Evolutionary conservation across 768 basidiomycete genomes (phyloP), one percentile per base, ranked within the genome.

Genomic region (Boletus rubescentipes): DNA sequence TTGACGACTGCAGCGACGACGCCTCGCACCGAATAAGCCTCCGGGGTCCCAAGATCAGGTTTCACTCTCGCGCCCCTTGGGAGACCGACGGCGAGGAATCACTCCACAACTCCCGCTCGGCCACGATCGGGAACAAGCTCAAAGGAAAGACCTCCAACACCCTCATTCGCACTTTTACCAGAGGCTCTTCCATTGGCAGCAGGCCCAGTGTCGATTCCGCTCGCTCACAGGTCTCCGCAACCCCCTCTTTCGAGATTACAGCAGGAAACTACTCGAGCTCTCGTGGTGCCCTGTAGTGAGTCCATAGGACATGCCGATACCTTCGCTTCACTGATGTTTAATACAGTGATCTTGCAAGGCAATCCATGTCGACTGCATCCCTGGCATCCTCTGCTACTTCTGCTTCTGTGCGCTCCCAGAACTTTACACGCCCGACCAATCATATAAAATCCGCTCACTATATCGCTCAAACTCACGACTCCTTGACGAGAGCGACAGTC

Each of bases 31-130:
- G 85, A 49, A 81, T 91, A 70, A 90, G 87, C 62, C 72, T 85
- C 44, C 81, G 87, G 32, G 91, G 91, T n/a, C 90, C 90, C 30
- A 90, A 83, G 70, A 88, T 91, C 79, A 83, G 85, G 46, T 83
- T 90, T 65, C 87, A 90, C 69, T 88, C 87, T 57, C 85, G 80
- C 23, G 86, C 90, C 16, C 90, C 90, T 37, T 93, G 90, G 90
- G 89, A 91, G 70, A 71, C 78, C 35, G 86, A 83, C 45, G 82
- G 78, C 62, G 81, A 77, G 31, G 82, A 83, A 38, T 61, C 71
- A 5, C 77, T 79, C 37, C 73, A 74, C 21, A 67, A 64, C 42
- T 55, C 66, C 51, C 62, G 68, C 67, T 66, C 69, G 49, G 59
- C 65, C 60, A 54, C 64, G 51, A 54, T 67, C 47, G 60, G 66